Evolutionary conservation across 2,329 filamentous ascomycete genomes (phyloP), one percentile per base, ranked within the genome.

Genomic region (Botrytis cinerea): DNA sequence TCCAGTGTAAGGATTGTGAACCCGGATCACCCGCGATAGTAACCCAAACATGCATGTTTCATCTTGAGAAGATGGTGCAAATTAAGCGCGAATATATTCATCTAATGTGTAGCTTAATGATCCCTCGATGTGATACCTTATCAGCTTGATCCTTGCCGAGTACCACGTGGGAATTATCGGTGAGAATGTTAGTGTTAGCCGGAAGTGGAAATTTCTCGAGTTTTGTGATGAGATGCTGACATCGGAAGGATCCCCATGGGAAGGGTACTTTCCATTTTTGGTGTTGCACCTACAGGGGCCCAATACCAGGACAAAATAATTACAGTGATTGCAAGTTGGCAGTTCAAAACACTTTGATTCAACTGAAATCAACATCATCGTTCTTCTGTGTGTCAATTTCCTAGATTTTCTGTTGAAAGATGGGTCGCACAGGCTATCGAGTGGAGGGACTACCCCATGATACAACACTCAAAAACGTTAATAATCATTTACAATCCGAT

Each of bases 371-470:
- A 16, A 57, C 66, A 69, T 32, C 16, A 22, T 54, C 38, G 9
- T 38, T 32, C n/a, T 3, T 46, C 45, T 54, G 20, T 7, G 22
- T 57, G 16, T 35, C 12, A 8, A 22, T 67, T 48, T 18, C 10
- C 38, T 25, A n/a, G 38, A 32, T n/a, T 25, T 25, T 14, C 18
- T 22, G 12, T 25, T 66, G 0, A 43, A 59, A 22, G 45, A 72
- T 72, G 71, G 71, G 64, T 40, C 71, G 71, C 28, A 72, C 71
- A 14, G 71, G 63, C 32, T 72, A 72, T 28, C 63, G 71, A 20
- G 71, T 72, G 43, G 71, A 72, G 28, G 66, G 71, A 60, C 38
- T 72, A 46, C 71, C 71, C 40, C 63, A 46, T 32, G 54, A 72
- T 43, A 48, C 63, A 46, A 69, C 71, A 6, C 51, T 72, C 43